Base-by-base conservation (phyloP, 495 filamentous ascomycete species). In the Sporormia fimetaria region DNA sequence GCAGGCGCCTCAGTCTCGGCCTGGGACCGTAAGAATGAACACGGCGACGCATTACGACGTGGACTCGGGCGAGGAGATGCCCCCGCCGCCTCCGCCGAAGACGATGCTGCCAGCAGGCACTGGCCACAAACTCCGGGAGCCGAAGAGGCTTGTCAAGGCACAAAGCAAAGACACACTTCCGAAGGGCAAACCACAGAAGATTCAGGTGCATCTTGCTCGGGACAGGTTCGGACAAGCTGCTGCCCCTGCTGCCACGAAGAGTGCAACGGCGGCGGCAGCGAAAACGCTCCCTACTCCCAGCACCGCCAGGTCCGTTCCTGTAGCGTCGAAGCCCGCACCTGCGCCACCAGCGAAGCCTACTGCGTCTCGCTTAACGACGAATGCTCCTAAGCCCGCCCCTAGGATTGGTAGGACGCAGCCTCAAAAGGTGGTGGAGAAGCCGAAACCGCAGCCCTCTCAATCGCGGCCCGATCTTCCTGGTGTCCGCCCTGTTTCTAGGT, bases 171-270 rank as follows among this genome's bases (percentile, higher is more conserved):
- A 87, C 36, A 48, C 68, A 2, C 35, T 69, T 4, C 63, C 69
- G 18, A 86, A 84, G 54, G 57, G 73, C 1, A 81, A 79, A 54
- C 82, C 82, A 9, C 80, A 77, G 12, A 82, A 82, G 1, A 82
- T 85, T 2, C 72, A 81, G 1, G 88, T 94, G 46, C 74, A 80
- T 21, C 78, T 94, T 14, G 32, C 44, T 27, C 33, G 26, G 12
- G 41, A 37, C 27, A 16, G 34, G n/a, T 55, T 39, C 30, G 46
- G 47, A 10, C 42, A 41, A 47, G 32, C 38, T 24, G 33, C 34
- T 21, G 21, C 20, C 16, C 28, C 27, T 18, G 21, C 37, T 10
- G 10, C 28, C 10, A 23, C 38, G 20, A 29, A 28, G 17, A 14
- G 33, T 21, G 26, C 25, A 2, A 33, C 42, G 25, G 16, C 22